Base-by-base conservation (phyloP, 2,329 filamentous ascomycete genomes). In the Macrophomina phaseolina region DNA sequence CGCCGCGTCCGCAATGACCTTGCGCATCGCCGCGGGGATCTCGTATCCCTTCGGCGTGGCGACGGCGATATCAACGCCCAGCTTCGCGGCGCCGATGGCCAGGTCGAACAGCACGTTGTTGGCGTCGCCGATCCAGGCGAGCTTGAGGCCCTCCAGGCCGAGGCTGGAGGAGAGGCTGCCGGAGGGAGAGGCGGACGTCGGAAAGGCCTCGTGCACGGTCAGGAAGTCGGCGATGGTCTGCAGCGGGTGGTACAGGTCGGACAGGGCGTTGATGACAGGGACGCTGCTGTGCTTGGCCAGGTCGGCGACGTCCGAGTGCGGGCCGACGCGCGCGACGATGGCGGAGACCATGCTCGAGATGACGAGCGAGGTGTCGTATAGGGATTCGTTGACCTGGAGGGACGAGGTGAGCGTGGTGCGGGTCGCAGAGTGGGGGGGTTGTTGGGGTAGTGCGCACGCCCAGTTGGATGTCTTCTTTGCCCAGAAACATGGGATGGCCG, bases 101-200 rank as follows among this genome's bases (percentile, higher is more conserved):
- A 98, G 85, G 76, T 99, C 94, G 75, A 94, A 97, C 30, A 98
- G 87, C 34, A 99, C 94, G 73, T 99, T 99, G 82, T 98, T 99
- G 11, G 93, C 93, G 77, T 99, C 94, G 64, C 94, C 94, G 53
- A 99, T 85, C 95, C 95, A 99, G 16, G 95, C 94, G 69, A 98
- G 87, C 81, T 97, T 98, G 73, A 97, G 80, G 0, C 93, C 92
- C 71, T 92, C 87, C 4, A 97, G 83, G 1, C 92, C 91, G 7
- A 97, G 84, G 30, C 42, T 38, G 16, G 42, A 11, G 2, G 34
- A 7, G 0, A 97, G 84, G 32, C 52, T 34, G 52, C 32, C 16
- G 52, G 52, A 12, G 0, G 76, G 62, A 3, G 77, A 76, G 8
- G 79, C 23, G 23, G 23, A 23, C 23, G 23, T 74, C 0, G 84